Evolutionary conservation across 208 protist genomes (phyloP), one percentile per base, ranked within the genome.

Genomic region (Crithidia brevicula): DNA sequence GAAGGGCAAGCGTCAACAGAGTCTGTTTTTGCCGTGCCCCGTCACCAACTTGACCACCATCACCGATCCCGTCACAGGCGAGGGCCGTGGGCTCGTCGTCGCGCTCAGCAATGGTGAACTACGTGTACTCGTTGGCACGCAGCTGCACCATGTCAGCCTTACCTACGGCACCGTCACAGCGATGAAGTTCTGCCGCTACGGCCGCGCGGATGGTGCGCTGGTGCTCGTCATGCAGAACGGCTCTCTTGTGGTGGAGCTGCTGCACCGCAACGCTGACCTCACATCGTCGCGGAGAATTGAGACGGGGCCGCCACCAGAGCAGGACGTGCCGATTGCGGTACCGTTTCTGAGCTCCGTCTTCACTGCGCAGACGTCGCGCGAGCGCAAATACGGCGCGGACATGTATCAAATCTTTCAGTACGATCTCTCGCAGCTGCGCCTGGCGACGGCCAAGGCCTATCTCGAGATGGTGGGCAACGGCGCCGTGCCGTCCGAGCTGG

Each of bases 281-380:
- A 68, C 82, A 1, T 78, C 66, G 40, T 23, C 33, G 23, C 56
- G 58, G 22, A 61, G 63, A 15, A 59, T 63, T 2, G 76, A 86
- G 59, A 67, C 72, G 25, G 88, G 82, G 6, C 91, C 96, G 28
- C 83, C 93, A n/a, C 63, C 86, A 7, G 92, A 98, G 76, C 95
- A 98, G 72, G 96, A 98, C 64, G 69, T 96, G 10, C 96, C 94
- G 38, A 91, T 98, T 40, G 80, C 83, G 8, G 83, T 98, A 10
- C 97, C 97, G 1, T 83, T 82, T 22, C 89, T 96, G 38, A 98
- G 93, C 63, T 86, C 82, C 61, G 82, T 98, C n/a, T 99, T 98
- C 82, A 77, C 95, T 6, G 84, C 96, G 47, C 96, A 98, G 72
- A 94, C 93, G 33, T 82, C 95, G 65, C 86, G 96, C 7, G 97